Base-by-base conservation (phyloP, 768 basidiomycete species). In the Suillus luteus region DNA sequence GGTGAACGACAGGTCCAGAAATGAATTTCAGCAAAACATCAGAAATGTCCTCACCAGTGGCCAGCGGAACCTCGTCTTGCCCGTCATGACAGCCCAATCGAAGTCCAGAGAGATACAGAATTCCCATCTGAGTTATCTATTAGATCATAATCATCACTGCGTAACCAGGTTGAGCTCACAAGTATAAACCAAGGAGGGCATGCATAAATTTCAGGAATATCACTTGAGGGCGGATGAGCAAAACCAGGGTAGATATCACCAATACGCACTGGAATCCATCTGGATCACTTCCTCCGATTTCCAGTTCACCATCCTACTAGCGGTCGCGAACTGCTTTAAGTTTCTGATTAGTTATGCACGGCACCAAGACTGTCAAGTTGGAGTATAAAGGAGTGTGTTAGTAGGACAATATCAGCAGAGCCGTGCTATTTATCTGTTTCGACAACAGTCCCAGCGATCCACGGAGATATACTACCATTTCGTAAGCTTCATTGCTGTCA, bases 11-110 rank as follows among this genome's bases (percentile, higher is more conserved):
- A 43, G 33, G 15, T 51, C 4, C 15, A 62, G 27, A 59, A 59
- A 40, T n/a, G 31, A 52, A 46, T 35, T 40, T 2, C 38, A 31
- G 59, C 37, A 7, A 59, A 40, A n/a, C 5, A 59, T 22, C 37
- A 38, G 15, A 38, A 40, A 8, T 10, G 35, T 24, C 78, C 85
- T 66, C 58, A 78, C 80, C 73, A 83, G 65, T 5, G 82, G 83
- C 83, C 82, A 83, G 49, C 80, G 74, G 68, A 82, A 83, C 65
- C 72, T 75, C 48, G 72, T 75, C 70, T 73, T 81, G 27, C 82
- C 77, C 10, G 70, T 70, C 61, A 83, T 65, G 43, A 80, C 73
- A 4, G 72, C 73, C 75, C 74, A 78, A 65, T 83, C 82, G 60
- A 83, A 83, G 61, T 74, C 66, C 19, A 80, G 68, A 12, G 81